phyloP scores from a whole-genome alignment of 768 basidiomycete species.

The Pholiota microspora region DNA sequence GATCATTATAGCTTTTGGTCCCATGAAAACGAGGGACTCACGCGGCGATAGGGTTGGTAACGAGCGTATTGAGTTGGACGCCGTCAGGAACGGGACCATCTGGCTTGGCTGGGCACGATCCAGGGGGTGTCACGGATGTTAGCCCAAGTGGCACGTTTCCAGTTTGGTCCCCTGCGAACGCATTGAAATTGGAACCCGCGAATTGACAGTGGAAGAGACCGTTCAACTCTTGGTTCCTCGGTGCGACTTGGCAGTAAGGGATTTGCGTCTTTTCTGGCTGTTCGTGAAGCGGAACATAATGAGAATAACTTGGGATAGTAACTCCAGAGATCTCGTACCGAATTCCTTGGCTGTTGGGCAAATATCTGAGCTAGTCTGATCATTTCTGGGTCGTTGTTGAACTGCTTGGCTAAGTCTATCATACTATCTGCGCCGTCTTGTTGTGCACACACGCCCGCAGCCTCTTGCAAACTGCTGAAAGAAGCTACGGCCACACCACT shows the following conservation, averaged over 20 bases:
- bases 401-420: constrained; percentile 40
- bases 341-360: constrained; percentile 45
- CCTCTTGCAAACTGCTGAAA: constrained; percentile 46
- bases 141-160: constrained; percentile 44
- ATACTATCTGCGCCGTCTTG: constrained; percentile 48
- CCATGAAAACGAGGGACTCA: background rate
- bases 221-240: constrained; percentile 42
- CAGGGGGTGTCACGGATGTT: constrained; percentile 33
- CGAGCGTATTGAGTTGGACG: constrained; percentile 35
- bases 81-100: constrained; percentile 41
- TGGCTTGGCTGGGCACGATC: constrained; percentile 41
- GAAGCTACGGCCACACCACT: constrained; percentile 43
- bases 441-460: constrained; percentile 39
- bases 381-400: constrained; percentile 41
- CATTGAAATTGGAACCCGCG: constrained; percentile 33
- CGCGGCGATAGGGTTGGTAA: constrained; percentile 25
- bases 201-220: constrained; percentile 51
- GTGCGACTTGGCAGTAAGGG: constrained; percentile 45
- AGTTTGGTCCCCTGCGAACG: constrained; percentile 39
- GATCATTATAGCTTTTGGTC: background rate
- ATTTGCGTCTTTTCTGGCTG: constrained; percentile 39
- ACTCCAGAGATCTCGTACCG: constrained; percentile 25
- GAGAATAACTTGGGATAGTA: background rate
- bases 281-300: background rate
- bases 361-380: constrained; percentile 42